Conservation (phyloP, 2,329 filamentous ascomycete genomes). For the Colletotrichum chrysophilum region DNA sequence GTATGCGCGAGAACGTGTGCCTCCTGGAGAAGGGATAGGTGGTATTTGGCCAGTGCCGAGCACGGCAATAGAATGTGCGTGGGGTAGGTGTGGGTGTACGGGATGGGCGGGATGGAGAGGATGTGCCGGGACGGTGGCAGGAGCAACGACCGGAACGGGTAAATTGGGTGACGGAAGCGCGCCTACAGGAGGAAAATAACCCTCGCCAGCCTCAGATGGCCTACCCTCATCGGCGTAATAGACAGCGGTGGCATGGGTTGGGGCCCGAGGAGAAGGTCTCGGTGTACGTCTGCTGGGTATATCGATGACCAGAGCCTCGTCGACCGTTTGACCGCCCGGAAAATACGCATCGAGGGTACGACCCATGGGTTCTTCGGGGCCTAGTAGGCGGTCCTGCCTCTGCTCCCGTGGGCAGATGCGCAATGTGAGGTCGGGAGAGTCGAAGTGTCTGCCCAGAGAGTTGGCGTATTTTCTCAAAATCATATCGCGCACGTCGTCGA, state of each 20-base stretch:
- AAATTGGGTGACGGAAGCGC: constrained; percentile 45
- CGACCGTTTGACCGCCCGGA: constrained; percentile 84
- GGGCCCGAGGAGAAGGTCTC: constrained; percentile 74
- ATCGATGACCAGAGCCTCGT: constrained; percentile 91
- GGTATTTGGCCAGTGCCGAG: constrained; percentile 82
- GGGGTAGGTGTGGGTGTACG: constrained; percentile 24
- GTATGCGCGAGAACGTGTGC: constrained; percentile 58
- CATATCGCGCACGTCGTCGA: constrained; percentile 92
- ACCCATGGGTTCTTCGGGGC: constrained; percentile 85
- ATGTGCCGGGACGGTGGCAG: constrained; percentile 34
- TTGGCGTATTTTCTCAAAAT: constrained; percentile 94
- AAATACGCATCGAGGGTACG: constrained; percentile 82
- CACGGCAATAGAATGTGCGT: constrained; percentile 75
- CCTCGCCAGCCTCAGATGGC: constrained; percentile 72
- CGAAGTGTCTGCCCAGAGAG: constrained; percentile 85
- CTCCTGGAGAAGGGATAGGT: constrained; percentile 82
- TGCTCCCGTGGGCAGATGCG: constrained; percentile 77
- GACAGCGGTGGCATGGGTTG: constrained; percentile 48
- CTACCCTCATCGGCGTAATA: constrained; percentile 68
- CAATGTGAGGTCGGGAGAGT: constrained; percentile 86
- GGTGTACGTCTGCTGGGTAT: constrained; percentile 79
- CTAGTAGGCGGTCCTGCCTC: constrained; percentile 70
- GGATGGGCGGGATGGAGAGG: constrained; percentile 18
- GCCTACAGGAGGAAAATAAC: constrained; percentile 80
- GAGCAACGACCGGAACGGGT: constrained; percentile 42